Percentiles rank a stretch among this genome's conserved stretches.
Evolutionary conservation across 2,329 filamentous ascomycete genomes (phyloP).

Genomic region (Ceratocystis papillata): DNA sequence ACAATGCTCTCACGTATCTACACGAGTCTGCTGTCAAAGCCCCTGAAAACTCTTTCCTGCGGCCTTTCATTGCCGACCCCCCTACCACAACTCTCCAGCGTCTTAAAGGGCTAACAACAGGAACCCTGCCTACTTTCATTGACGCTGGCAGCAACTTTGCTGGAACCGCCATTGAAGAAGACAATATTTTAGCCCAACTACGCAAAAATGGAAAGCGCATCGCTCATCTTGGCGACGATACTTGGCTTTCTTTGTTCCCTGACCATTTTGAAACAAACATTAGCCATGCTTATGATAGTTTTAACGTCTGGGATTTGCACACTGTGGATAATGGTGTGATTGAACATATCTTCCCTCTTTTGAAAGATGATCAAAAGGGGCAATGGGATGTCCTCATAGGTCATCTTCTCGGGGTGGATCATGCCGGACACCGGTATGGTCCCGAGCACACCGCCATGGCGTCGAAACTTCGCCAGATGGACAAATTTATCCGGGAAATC

Average conservation of each 20-base stretch:
- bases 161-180: constrained; percentile 89
- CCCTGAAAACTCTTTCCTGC: constrained; percentile 74
- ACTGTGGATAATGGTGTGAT: constrained; percentile 93
- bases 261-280: constrained; percentile 83
- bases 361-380: constrained; percentile 51
- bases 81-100: constrained; percentile 88
- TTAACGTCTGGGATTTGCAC: constrained; percentile 96
- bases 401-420: constrained; percentile 89
- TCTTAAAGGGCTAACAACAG: constrained; percentile 87
- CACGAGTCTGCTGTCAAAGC: constrained; percentile 66
- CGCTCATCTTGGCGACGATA: constrained; percentile 94
- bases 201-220: constrained; percentile 57
- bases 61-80: constrained; percentile 94
- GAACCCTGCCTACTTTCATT: constrained; percentile 86
- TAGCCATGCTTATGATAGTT: constrained; percentile 84
- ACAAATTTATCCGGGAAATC: constrained; percentile 62
- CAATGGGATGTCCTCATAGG: constrained; percentile 93
- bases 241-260: constrained; percentile 88
- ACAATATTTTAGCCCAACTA: constrained; percentile 61
- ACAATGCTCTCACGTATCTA: constrained; percentile 77
- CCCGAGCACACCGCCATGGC: constrained; percentile 88
- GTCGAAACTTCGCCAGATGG: constrained; percentile 84
- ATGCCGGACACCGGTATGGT: constrained; percentile 91
- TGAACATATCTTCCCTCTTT: constrained; percentile 76
- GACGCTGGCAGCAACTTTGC: constrained; percentile 93